phyloP scores from a whole-genome alignment of 1,139 yeast genomes.

The Taphrina flavorubra region DNA sequence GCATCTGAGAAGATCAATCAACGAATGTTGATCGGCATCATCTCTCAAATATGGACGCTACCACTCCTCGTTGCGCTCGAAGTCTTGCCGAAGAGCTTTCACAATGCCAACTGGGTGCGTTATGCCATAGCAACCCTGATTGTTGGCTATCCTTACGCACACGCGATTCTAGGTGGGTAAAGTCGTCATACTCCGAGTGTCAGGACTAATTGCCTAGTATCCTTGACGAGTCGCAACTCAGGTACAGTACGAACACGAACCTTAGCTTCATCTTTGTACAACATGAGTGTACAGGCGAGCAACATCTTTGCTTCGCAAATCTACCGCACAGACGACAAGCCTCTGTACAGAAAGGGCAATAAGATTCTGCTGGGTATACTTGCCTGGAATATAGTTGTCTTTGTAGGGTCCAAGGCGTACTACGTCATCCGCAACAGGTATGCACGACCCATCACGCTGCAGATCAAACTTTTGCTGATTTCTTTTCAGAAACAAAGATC shows the following conservation, averaged over 20 bases:
- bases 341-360: conserved; percentile 62
- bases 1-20: conserved; percentile 55
- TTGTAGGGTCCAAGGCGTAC: conserved; percentile 50
- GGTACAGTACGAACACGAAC: conserved; percentile 66
- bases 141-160: conserved; percentile 56
- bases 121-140: conserved; percentile 59
- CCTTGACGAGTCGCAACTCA: conserved; percentile 68
- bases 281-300: conserved; percentile 66
- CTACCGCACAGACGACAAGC: conserved; percentile 64
- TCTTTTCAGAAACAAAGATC: neutral
- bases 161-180: conserved; percentile 13
- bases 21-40: conserved; percentile 48
- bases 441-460: conserved; percentile 50
- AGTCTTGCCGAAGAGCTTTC: conserved; percentile 47
- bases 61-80: neutral
- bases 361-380: conserved; percentile 55
- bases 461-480: conserved; percentile 58
- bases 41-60: conserved; percentile 40
- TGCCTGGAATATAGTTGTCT: conserved; percentile 47
- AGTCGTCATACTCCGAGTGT: too few species aligned
- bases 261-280: conserved; percentile 66
- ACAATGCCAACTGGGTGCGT: conserved; percentile 58
- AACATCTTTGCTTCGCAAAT: conserved; percentile 59
- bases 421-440: conserved; percentile 58
- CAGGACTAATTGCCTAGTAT: conserved; percentile 54